phyloP scores from a whole-genome alignment of 257 asterid genomes.

The Cruciata laevipes region DNA sequence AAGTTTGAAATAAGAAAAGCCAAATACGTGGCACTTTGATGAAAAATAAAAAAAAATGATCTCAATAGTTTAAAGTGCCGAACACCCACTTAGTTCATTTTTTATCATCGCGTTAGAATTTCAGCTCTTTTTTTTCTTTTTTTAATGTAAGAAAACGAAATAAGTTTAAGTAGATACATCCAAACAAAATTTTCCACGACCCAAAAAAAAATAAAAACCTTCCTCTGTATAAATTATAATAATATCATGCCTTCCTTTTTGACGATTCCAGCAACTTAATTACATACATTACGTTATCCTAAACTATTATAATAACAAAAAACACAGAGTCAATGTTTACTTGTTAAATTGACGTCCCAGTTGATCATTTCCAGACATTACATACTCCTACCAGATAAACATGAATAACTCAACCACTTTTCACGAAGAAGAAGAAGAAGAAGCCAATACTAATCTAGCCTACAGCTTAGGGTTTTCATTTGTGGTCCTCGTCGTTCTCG shows the following conservation, averaged over 20 bases:
- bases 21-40: too few species aligned
- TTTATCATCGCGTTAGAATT: too few species aligned
- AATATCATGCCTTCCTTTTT: background rate
- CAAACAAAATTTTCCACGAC: background rate
- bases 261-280: background rate
- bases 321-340: background rate
- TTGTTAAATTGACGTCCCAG: background rate
- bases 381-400: background rate
- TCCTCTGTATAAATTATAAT: background rate
- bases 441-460: background rate
- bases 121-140: too few species aligned
- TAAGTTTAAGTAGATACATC: too few species aligned
- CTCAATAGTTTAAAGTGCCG: too few species aligned
- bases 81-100: too few species aligned
- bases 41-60: too few species aligned
- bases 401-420: background rate
- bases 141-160: too few species aligned
- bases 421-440: background rate
- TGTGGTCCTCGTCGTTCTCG: background rate
- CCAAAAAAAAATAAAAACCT: background rate
- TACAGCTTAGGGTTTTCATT: background rate
- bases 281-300: background rate
- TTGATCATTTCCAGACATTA: background rate
- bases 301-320: background rate
- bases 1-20: too few species aligned